A percentile compares a stretch with the other conserved stretches of the same genome.
Conservation (phyloP, 2,329 filamentous ascomycete species). For the Arthrobotrys sphaeroides region DNA sequence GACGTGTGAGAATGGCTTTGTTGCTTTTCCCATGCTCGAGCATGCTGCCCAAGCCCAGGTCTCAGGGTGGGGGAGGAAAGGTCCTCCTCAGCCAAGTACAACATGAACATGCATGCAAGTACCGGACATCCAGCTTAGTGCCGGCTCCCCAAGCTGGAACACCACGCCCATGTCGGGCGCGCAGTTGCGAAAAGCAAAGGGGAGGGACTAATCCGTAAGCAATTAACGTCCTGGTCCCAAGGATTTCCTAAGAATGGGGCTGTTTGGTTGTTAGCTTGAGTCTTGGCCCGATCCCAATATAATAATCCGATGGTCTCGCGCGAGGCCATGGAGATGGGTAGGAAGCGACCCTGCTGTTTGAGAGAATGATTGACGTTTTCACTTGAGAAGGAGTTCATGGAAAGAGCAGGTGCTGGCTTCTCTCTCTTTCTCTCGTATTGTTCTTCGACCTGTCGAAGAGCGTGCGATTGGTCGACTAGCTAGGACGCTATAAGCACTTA, state of each 20-base stretch:
- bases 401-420: not conserved
- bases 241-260: constrained; percentile 29
- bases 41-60: not conserved
- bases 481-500: not conserved
- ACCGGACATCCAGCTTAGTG: constrained; percentile 13
- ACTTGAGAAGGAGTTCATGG: constrained; percentile 4
- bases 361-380: constrained; percentile 31
- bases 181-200: constrained; percentile 19
- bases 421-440: not conserved
- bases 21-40: constrained; percentile 52
- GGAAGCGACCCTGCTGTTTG: constrained; percentile 17
- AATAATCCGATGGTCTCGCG: constrained; percentile 29
- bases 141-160: constrained; percentile 9
- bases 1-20: constrained; percentile 52
- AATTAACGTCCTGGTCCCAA: constrained; percentile 27
- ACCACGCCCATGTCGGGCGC: not conserved
- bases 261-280: constrained; percentile 8
- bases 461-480: no score
- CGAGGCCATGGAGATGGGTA: constrained; percentile 1
- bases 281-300: constrained; percentile 52
- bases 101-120: constrained; percentile 13
- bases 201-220: not conserved
- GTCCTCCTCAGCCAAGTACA: not conserved
- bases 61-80: constrained; percentile 40
- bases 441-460: no score